Base-by-base conservation (phyloP, 2,329 filamentous ascomycete genomes). In the Alternaria solani region DNA sequence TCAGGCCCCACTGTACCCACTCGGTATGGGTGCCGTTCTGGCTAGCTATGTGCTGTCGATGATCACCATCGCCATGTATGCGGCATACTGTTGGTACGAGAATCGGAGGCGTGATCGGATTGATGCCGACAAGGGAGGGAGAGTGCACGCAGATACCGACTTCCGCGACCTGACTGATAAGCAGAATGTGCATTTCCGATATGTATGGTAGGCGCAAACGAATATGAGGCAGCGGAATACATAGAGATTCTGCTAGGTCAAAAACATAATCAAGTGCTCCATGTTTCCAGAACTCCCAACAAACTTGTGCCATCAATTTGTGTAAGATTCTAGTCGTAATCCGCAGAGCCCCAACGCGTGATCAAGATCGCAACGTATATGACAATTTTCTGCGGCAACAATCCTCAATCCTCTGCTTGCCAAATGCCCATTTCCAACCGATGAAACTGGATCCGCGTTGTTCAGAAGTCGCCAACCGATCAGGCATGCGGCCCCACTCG, bases 141-240 rank as follows among this genome's bases (percentile, higher is more conserved):
- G 51, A 6, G 51, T 55, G 2, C 51, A 59, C 7, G 34, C 39
- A 38, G 75, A 76, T 42, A 78, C 74, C 1, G 75, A 76, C 54
- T 78, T 78, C 55, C 64, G 64, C 25, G 74, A 79, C 52, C 60
- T 78, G 48, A 78, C 76, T 9, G 77, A 79, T 48, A 73, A 73
- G 61, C 66, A 77, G 59, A 78, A 78, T 38, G n/a, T 63, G 6
- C 55, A 68, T 39, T 69, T 68, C 23, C 49, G 66, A 34, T 67
- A 67, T 34, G 63, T 67, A 14, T 67, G 51, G 51, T 67, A 23
- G 11, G 30, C 3, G 1, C 4, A 0, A 14, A 28, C 32, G n/a
- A 14, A 36, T 1, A 36, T 16, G 32, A 36, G 14, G 32, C 14
- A 5, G 32, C 14, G 14, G 32, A 1, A 36, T 36, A 7, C 16